These are phyloP conservation scores for Botryotinia calthae DNA, from an alignment of 2,329 filamentous ascomycete genomes.

Conservation along the genomic window DNA sequence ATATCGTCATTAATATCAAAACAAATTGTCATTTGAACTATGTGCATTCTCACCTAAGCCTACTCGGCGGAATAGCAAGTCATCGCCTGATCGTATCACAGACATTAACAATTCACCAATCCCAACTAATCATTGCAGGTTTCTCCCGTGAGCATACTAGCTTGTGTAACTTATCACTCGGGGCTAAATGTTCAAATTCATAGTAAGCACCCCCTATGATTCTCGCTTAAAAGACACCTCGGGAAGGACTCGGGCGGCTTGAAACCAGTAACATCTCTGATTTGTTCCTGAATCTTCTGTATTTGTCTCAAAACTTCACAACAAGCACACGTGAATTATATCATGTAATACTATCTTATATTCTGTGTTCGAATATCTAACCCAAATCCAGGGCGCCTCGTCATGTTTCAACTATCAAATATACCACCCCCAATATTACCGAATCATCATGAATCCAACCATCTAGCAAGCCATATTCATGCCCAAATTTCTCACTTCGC, in stretches of 20 bases:
- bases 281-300: neutral
- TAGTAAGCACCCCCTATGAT: neutral
- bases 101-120: neutral
- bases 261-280: neutral
- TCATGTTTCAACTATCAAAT: neutral
- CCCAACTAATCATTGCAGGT: neutral
- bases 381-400: neutral
- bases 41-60: neutral
- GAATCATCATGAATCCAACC: neutral
- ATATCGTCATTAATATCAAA: neutral
- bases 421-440: neutral
- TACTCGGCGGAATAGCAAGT: neutral
- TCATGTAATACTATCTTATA: neutral
- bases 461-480: slow-evolving; percentile 33
- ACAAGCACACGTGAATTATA: too few species aligned
- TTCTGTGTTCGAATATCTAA: neutral
- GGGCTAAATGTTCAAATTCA: too few species aligned
- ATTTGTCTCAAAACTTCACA: neutral
- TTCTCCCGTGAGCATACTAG: neutral
- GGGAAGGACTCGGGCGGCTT: neutral
- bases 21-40: neutral
- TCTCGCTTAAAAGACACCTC: slow-evolving; percentile 4
- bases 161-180: neutral
- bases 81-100: neutral
- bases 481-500: slow-evolving; percentile 30